A percentile compares a stretch with the other conserved stretches of the same genome.
phyloP scores from a whole-genome alignment of 805 yeast genomes.

The Metschnikowia anglica region DNA sequence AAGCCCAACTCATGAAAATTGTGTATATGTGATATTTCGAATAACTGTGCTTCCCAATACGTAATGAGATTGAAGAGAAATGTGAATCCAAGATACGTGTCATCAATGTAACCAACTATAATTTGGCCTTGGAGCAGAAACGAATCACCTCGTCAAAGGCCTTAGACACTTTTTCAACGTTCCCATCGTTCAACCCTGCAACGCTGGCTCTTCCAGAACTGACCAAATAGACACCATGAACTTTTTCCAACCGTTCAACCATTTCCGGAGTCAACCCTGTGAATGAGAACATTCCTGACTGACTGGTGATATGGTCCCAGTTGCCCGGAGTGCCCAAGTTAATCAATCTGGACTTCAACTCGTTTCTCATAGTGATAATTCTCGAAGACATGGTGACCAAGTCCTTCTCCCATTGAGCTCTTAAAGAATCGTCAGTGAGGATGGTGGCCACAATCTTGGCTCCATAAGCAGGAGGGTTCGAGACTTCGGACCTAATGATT shows the following conservation, averaged over 20 bases:
- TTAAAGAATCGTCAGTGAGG: conserved; percentile 63
- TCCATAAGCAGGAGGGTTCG: conserved; percentile 95
- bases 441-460: conserved; percentile 84
- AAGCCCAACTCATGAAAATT: no score
- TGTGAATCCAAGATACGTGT: no score
- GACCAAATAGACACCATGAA: conserved; percentile 81
- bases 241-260: conserved; percentile 70
- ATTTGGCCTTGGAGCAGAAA: conserved; percentile 20
- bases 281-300: conserved; percentile 96
- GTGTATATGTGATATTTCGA: no score
- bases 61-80: no score
- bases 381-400: conserved; percentile 84
- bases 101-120: conserved; percentile 11
- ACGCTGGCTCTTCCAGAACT: conserved; percentile 87
- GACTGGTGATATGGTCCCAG: conserved; percentile 89
- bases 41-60: no score
- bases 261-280: conserved; percentile 81
- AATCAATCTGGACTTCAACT: conserved; percentile 59
- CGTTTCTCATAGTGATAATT: conserved; percentile 74
- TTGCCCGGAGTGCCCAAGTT: conserved; percentile 74
- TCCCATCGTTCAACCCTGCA: conserved; percentile 84
- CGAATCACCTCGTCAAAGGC: conserved; percentile 78
- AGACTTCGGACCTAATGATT: conserved; percentile 78
- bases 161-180: conserved; percentile 74
- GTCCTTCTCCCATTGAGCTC: conserved; percentile 79